Percentiles rank a stretch among this genome's conserved stretches.
phyloP scores from a whole-genome alignment of 1,139 yeast genomes.

The Debaryomycetaceae sp. region DNA sequence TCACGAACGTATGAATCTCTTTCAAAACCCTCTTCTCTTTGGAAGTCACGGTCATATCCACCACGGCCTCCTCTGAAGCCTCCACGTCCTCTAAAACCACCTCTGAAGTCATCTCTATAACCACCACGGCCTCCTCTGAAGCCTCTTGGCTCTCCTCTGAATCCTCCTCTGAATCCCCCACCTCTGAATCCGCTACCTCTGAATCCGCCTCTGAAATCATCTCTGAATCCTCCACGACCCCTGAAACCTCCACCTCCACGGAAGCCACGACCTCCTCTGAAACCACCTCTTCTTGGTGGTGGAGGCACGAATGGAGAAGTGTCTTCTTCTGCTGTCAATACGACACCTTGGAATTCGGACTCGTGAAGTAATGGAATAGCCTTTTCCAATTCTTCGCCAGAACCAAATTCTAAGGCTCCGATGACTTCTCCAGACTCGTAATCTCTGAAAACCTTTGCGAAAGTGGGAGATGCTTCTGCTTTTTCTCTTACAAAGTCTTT shows the following conservation, averaged over 20 bases:
- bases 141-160: conserved; percentile 33
- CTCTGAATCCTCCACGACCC: conserved; percentile 36
- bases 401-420: conserved; percentile 75
- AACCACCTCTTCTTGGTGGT: conserved; percentile 54
- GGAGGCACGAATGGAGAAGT: conserved; percentile 75
- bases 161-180: conserved; percentile 28
- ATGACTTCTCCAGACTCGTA: conserved; percentile 58
- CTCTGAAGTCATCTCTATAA: conserved; percentile 35
- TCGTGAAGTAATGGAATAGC: conserved; percentile 70
- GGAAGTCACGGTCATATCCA: conserved; percentile 26
- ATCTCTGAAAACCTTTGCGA: conserved; percentile 68
- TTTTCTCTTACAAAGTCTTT: conserved; percentile 77
- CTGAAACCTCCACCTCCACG: conserved; percentile 31
- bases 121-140: conserved; percentile 29
- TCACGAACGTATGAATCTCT: conserved; percentile 46
- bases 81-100: conserved; percentile 37
- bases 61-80: conserved; percentile 36
- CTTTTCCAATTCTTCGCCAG: conserved; percentile 69
- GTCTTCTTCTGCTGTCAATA: conserved; percentile 72
- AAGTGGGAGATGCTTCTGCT: conserved; percentile 61
- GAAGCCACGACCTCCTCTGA: conserved; percentile 39
- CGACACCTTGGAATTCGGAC: conserved; percentile 65
- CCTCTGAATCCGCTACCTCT: conserved; percentile 34
- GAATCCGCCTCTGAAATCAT: conserved; percentile 33
- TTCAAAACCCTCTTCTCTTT: conserved; percentile 34